A percentile compares a stretch with the other conserved stretches of the same genome.
phyloP scores from a whole-genome alignment of 2,329 filamentous ascomycete genomes.

The Alternaria panax region DNA sequence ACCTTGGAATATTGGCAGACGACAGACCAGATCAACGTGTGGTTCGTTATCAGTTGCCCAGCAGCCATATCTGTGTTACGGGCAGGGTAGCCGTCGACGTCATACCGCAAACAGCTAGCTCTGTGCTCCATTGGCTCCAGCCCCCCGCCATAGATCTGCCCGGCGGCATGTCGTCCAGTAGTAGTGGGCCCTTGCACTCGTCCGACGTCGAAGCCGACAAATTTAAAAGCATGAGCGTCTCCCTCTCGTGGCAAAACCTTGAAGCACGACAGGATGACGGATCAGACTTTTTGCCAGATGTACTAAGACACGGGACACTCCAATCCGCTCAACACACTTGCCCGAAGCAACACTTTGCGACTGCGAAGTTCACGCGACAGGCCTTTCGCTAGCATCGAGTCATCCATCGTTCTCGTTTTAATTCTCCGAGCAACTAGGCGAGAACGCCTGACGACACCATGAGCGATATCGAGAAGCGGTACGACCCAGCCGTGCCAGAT shows the following conservation, averaged over 20 bases:
- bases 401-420: slow-evolving; percentile 4
- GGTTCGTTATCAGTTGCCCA: slow-evolving; percentile 32
- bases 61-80: slow-evolving; percentile 19
- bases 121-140: slow-evolving; percentile 27
- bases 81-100: slow-evolving; percentile 24
- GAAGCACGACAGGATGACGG: slow-evolving; percentile 28
- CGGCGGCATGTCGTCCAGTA: background rate
- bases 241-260: slow-evolving; percentile 18
- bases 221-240: slow-evolving; percentile 30
- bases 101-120: slow-evolving; percentile 33
- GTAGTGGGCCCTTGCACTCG: slow-evolving; percentile 17
- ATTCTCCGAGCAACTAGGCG: slow-evolving; percentile 1
- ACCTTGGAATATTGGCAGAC: slow-evolving; percentile 32
- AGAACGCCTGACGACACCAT: slow-evolving; percentile 22
- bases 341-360: background rate
- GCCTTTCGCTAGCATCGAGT: slow-evolving; percentile 5
- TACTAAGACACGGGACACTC: slow-evolving; percentile 19
- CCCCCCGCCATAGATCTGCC: slow-evolving; percentile 32
- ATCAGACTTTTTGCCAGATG: slow-evolving; percentile 21
- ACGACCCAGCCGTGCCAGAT: slow-evolving; percentile 18
- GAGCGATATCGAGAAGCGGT: slow-evolving; percentile 40
- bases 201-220: slow-evolving; percentile 20
- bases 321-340: background rate
- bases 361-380: background rate
- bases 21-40: slow-evolving; percentile 22